A percentile compares a stretch with the other conserved stretches of the same genome.
Evolutionary conservation across 2,329 filamentous ascomycete species (phyloP).

Genomic region (Parastagonospora nodorum): DNA sequence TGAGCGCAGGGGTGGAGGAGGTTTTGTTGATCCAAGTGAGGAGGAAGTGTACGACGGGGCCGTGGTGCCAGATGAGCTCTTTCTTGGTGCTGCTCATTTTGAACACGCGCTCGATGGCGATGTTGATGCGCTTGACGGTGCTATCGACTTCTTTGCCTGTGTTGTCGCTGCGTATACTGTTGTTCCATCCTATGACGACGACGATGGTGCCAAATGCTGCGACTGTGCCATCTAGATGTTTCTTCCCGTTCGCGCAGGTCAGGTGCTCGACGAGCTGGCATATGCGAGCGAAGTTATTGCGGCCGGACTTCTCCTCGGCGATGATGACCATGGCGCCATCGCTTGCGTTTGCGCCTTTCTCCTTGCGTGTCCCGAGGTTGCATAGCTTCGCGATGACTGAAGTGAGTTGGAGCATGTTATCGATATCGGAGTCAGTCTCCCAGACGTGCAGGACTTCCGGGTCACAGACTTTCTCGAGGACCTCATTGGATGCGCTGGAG

Average conservation of each 20-base stretch:
- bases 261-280: conserved; percentile 36
- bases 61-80: conserved; percentile 43
- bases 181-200: conserved; percentile 37
- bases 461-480: conserved; percentile 28
- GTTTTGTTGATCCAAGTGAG: conserved; percentile 37
- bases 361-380: conserved; percentile 23
- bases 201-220: conserved; percentile 31
- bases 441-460: conserved; percentile 36
- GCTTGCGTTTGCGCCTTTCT: conserved; percentile 12
- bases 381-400: conserved; percentile 37
- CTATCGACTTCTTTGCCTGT: conserved; percentile 14
- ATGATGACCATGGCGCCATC: conserved; percentile 39
- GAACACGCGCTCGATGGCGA: conserved; percentile 25
- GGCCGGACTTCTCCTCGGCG: conserved; percentile 18
- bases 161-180: conserved; percentile 8
- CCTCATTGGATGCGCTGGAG: conserved; percentile 20
- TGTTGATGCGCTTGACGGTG: conserved; percentile 31
- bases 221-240: conserved; percentile 32
- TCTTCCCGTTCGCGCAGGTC: conserved; percentile 22
- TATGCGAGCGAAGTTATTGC: conserved; percentile 30
- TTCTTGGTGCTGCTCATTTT: conserved; percentile 15
- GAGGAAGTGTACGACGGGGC: conserved; percentile 33
- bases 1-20: conserved; percentile 22
- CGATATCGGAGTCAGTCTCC: conserved; percentile 39
- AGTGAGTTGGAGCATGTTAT: conserved; percentile 37